Base-by-base conservation (phyloP, 2,329 filamentous ascomycete genomes). In the Penicillium sp. region DNA sequence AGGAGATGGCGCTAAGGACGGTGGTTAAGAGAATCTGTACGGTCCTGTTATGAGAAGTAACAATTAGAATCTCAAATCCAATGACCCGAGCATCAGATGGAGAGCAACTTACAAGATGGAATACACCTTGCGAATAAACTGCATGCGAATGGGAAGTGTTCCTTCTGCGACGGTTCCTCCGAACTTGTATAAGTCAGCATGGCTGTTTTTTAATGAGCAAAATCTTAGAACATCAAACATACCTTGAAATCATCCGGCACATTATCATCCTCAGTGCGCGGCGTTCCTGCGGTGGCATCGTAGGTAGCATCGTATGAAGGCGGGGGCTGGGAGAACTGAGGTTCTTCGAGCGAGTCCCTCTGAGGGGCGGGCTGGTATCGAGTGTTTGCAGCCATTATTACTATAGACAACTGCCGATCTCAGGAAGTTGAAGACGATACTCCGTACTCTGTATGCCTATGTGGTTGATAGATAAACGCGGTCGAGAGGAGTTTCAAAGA, bases 171-270 rank as follows among this genome's bases (percentile, higher is more conserved):
- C 92, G 18, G 88, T 91, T 60, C 91, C 92, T 65, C 93, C 94
- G 70, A 96, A 97, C 89, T 91, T 68, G 11, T 5, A 7, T 45
- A 20, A n/a, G 54, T 43, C 57, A 63, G 60, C 55, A 54, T 52
- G 42, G 7, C 21, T 7, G 7, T 35, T 20, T 35, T 21, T 9
- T 35, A 18, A 45, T 48, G 12, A 3, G 24, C 12, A 23, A 30
- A 28, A 21, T 18, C 1, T 16, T n/a, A n/a, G n/a, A n/a, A n/a
- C n/a, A n/a, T n/a, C 23, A 47, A 21, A 46, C 61, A 49, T 70
- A 90, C 88, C 83, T 97, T 97, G 85, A 97, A 97, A 75, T 97
- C 93, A 78, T 97, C 93, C 1, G 93, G 93, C 46, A 97, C 72
- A 68, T 97, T 95, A 76, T 97, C 93, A 69, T 92, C 85, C 74